Conservation (phyloP, 1,284 basidiomycete species). For the Rhodotorula sp. region DNA sequence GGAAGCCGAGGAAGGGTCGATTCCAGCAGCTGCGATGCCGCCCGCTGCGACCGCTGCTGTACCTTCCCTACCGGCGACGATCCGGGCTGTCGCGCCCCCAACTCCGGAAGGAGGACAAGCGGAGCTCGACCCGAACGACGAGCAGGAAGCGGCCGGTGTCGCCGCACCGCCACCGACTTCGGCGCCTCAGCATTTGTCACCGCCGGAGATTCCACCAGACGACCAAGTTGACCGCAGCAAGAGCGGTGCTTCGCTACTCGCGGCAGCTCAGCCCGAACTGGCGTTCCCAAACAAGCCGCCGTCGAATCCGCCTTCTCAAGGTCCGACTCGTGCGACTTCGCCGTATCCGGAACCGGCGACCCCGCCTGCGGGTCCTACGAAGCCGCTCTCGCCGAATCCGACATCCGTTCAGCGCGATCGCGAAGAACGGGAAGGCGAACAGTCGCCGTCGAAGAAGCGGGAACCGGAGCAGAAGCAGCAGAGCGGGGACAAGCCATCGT, state of each 20-base stretch:
- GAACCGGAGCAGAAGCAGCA: neutral
- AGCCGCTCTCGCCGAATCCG: slow-evolving; percentile 2
- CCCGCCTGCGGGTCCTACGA: neutral
- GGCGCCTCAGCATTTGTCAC: slow-evolving; percentile 14
- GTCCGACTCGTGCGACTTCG: neutral
- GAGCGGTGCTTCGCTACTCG: slow-evolving; percentile 9
- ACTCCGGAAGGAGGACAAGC: neutral
- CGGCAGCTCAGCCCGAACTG: slow-evolving; percentile 15
- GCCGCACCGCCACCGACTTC: slow-evolving; percentile 4
- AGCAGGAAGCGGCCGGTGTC: slow-evolving; percentile 6
- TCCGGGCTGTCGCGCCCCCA: slow-evolving; percentile 14
- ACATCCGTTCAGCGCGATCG: neutral
- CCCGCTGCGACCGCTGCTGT: slow-evolving; percentile 19
- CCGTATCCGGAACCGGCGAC: neutral
- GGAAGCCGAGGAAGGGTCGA: neutral
- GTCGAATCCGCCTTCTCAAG: slow-evolving; percentile 2
- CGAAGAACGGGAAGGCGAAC: neutral
- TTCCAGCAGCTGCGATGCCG: slow-evolving; percentile 21
- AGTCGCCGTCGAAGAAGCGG: neutral
- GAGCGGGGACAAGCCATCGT: neutral
- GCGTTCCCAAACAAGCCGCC: slow-evolving; percentile 9
- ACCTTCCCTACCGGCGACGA: slow-evolving; percentile 18
- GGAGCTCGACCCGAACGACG: neutral
- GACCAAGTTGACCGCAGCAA: neutral
- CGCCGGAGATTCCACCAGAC: neutral